Evolutionary conservation across 176 grass and related monocot species (phyloP), one percentile per base, ranked within the genome.

Genomic region (Chrysopogon serrulatus): DNA sequence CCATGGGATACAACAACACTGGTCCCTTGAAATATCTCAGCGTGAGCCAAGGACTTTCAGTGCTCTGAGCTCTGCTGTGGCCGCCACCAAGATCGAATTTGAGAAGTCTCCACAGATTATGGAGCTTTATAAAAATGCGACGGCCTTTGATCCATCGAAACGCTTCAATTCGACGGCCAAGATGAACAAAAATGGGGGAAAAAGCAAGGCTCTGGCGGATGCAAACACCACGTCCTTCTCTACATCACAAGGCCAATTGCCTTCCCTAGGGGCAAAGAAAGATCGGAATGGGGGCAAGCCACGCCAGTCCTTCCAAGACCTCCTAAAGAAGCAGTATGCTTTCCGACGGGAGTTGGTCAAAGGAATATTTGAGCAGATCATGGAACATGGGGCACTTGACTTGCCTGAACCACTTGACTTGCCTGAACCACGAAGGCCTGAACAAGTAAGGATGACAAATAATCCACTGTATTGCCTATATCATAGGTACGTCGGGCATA

Each of bases 211-310:
- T 0, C 26, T 4, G 6, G 8, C 0, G 0, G 47, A 75, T 4
- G 18, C 24, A 0, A 75, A 75, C 1, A 19, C 8, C 0, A 6
- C 48, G 3, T 14, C 34, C 21, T 54, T 53, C 15, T 3, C 10
- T 24, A 27, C 19, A 14, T 14, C 37, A 0, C 73, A 75, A 39
- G 21, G 13, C 1, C 5, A 1, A 6, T 23, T 54, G 5, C 64
- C 44, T 1, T 4, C 6, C 0, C 7, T 81, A 0, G 32, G 65
- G 0, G 7, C 23, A 2, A 27, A 3, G 4, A 11, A 0, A 1
- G 64, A 56, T 1, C 32, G 51, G 36, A 11, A 8, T 4, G 5
- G 21, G 8, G 14, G 32, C 5, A 37, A 4, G 13, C 2, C 1
- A 18, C 33, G 4, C 1, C 14, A 1, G 17, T 21, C 40, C 1